phyloP scores from a whole-genome alignment of 148 eudicot genomes.

The Rhododendron williamsianum region DNA sequence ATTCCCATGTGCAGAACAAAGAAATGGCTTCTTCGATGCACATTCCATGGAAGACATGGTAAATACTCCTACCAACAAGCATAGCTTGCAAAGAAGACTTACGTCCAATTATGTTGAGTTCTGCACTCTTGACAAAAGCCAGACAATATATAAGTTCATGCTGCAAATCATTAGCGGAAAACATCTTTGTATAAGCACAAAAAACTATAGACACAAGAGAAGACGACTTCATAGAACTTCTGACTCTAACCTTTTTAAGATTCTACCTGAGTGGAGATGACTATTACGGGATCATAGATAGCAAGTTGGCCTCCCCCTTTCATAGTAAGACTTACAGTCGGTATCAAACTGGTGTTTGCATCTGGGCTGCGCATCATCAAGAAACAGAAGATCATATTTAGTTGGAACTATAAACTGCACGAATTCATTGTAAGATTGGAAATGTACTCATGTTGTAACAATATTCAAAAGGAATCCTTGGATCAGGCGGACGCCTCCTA shows the following conservation, averaged over 20 bases:
- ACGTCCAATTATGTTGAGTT: slow-evolving; percentile 84
- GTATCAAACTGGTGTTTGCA: slow-evolving; percentile 60
- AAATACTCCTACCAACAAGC: not conserved
- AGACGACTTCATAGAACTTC: not conserved
- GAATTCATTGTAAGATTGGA: not conserved
- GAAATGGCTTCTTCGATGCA: not conserved
- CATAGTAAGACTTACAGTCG: slow-evolving; percentile 64
- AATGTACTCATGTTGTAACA: slow-evolving; percentile 64
- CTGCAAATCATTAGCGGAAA: slow-evolving; percentile 39
- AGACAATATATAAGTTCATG: slow-evolving; percentile 74
- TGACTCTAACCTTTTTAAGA: not conserved
- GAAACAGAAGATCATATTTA: slow-evolving; percentile 11
- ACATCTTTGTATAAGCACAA: slow-evolving; percentile 5
- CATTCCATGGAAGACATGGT: not conserved
- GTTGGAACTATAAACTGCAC: not conserved
- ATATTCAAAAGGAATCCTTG: slow-evolving; percentile 61
- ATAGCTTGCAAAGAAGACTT: slow-evolving; percentile 30
- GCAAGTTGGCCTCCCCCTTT: slow-evolving; percentile 53
- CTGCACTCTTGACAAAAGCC: slow-evolving; percentile 71
- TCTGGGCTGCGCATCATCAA: slow-evolving; percentile 45
- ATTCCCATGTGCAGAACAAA: not conserved
- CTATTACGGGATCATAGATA: slow-evolving; percentile 69
- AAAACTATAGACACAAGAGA: not conserved
- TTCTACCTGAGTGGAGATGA: slow-evolving; percentile 65
- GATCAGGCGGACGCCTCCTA: slow-evolving; percentile 39